Conservation (phyloP, 2,329 filamentous ascomycete genomes). For the Elsinoe australis region DNA sequence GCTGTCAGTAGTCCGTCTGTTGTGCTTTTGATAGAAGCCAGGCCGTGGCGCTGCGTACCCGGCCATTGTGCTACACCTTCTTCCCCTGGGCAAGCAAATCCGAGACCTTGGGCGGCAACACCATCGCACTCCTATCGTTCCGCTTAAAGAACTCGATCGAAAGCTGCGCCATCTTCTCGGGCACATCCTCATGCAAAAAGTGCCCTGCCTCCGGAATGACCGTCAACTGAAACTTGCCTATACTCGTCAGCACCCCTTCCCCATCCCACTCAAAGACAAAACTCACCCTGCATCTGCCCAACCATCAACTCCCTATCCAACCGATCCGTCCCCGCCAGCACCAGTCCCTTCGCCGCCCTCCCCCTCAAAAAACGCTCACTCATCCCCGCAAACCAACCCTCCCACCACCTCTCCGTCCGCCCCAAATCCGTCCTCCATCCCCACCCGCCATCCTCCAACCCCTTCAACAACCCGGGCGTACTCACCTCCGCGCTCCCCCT, state of each 20-base stretch:
- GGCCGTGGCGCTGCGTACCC: too few species aligned
- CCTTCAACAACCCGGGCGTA: conserved; percentile 67
- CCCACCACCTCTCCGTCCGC: conserved; percentile 84
- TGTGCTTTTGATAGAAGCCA: too few species aligned
- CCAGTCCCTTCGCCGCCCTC: conserved; percentile 71
- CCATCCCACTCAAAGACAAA: too few species aligned
- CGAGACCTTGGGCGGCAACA: conserved; percentile 81
- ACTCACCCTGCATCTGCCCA: conserved; percentile 97
- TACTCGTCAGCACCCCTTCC: too few species aligned
- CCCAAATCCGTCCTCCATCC: conserved; percentile 76
- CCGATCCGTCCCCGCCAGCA: conserved; percentile 83
- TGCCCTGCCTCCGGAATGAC: conserved; percentile 93
- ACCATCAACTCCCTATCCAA: conserved; percentile 89
- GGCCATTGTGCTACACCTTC: conserved; percentile 35
- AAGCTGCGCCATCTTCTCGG: conserved; percentile 77
- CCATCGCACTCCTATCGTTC: conserved; percentile 77
- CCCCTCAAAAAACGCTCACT: conserved; percentile 80
- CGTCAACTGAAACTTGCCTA: conserved; percentile 90
- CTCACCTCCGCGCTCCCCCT: conserved; percentile 74
- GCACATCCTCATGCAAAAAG: conserved; percentile 92
- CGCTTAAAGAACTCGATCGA: conserved; percentile 85
- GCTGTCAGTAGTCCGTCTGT: too few species aligned
- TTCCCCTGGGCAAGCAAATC: conserved; percentile 44
- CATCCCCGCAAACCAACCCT: conserved; percentile 83
- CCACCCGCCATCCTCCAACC: conserved; percentile 23